A percentile compares a stretch with the other conserved stretches of the same genome.
Evolutionary conservation across 2,329 filamentous ascomycete species (phyloP).

Genomic region (Lachnellula suecica): DNA sequence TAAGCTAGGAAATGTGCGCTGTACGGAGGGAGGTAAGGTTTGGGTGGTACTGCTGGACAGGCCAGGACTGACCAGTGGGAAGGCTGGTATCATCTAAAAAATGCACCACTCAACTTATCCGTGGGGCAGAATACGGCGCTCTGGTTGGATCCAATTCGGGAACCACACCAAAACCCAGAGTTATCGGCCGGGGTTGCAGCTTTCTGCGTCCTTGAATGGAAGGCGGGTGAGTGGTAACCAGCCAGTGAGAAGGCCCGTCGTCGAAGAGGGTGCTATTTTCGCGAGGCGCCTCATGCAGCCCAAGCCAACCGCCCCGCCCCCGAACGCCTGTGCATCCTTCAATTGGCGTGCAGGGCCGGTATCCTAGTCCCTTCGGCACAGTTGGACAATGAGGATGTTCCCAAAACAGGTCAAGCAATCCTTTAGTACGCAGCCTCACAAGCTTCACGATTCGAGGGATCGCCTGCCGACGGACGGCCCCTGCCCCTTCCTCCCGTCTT

Average conservation of each 20-base stretch:
- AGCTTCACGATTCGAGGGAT: conserved; percentile 1
- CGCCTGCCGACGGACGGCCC: not conserved
- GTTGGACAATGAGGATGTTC: conserved; percentile 3
- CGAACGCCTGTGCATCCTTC: conserved; percentile 8
- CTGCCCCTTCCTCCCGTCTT: conserved; percentile 1
- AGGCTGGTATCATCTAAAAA: not conserved
- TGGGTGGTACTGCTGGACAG: not conserved
- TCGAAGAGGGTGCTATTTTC: conserved; percentile 29
- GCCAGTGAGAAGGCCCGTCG: conserved; percentile 20
- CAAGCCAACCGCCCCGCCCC: conserved; percentile 28
- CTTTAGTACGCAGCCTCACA: conserved; percentile 12
- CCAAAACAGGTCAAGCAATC: conserved; percentile 15
- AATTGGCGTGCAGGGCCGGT: conserved; percentile 16
- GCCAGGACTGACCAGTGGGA: not conserved
- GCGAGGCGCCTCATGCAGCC: conserved; percentile 33
- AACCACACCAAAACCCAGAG: conserved; percentile 17
- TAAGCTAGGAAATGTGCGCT: conserved; percentile 5
- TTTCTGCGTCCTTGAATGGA: conserved; percentile 11
- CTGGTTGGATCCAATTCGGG: conserved; percentile 11
- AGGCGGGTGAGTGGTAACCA: conserved; percentile 16
- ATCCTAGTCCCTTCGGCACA: not conserved
- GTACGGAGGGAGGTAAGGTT: conserved; percentile 1
- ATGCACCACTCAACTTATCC: not conserved
- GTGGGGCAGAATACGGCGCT: not conserved
- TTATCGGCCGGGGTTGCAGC: conserved; percentile 15